Evolutionary conservation across 2,329 filamentous ascomycete species (phyloP).

Genomic region (Stemphylium vesicarium): DNA sequence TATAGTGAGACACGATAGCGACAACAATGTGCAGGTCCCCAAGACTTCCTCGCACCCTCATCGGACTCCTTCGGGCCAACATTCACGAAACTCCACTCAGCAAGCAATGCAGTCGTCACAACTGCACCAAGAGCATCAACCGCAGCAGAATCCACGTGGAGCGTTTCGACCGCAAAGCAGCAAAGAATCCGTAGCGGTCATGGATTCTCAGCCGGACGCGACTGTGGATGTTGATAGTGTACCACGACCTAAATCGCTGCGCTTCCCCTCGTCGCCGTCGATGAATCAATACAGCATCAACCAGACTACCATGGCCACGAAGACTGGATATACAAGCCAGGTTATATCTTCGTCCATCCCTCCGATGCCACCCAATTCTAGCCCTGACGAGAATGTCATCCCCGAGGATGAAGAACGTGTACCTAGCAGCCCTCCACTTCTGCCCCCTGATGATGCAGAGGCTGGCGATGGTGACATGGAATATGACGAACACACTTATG

Average conservation of each 20-base stretch:
- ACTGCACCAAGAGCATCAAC: constrained; percentile 27
- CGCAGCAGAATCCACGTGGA: constrained; percentile 23
- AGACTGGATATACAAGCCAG: constrained; percentile 41
- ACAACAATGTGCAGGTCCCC: constrained; percentile 42
- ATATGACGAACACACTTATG: constrained; percentile 35
- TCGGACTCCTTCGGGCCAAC: constrained; percentile 31
- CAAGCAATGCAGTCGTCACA: constrained; percentile 28
- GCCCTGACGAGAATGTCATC: constrained; percentile 19
- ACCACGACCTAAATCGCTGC: constrained; percentile 33
- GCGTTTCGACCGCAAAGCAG: constrained; percentile 29
- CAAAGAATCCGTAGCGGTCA: constrained; percentile 51
- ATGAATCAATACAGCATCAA: constrained; percentile 45
- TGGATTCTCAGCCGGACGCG: constrained; percentile 54
- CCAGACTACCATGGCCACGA: constrained; percentile 41
- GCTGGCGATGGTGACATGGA: constrained; percentile 33
- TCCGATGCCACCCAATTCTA: constrained; percentile 36
- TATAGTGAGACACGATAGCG: constrained; percentile 20
- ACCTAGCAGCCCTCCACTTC: constrained; percentile 46
- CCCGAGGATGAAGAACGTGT: constrained; percentile 38
- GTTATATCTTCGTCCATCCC: constrained; percentile 41
- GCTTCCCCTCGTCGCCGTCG: constrained; percentile 48
- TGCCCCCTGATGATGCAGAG: constrained; percentile 23
- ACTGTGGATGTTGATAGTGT: constrained; percentile 33
- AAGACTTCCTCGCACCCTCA: constrained; percentile 48
- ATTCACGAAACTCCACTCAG: constrained; percentile 26